Conservation (phyloP, 306 rosid genomes). For the Oemleria cerasiformis region DNA sequence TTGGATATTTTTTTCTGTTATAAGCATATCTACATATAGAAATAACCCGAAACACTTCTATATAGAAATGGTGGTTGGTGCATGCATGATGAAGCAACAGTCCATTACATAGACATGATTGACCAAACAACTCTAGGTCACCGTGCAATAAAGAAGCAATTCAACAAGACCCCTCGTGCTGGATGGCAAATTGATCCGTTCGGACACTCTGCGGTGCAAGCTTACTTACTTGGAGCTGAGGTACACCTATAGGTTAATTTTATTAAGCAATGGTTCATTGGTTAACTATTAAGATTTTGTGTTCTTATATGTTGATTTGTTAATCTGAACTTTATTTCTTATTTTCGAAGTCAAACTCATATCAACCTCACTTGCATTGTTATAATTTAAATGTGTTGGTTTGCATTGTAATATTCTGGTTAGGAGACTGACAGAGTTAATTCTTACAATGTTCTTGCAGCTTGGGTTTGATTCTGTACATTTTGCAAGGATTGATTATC, state of each 20-base stretch:
- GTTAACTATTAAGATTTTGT: background rate
- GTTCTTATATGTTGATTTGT: background rate
- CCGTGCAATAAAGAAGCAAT: constrained; percentile 51
- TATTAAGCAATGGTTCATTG: background rate
- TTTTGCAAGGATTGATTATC: constrained; percentile 89
- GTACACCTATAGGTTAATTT: constrained; percentile 23
- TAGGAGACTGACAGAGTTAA: background rate
- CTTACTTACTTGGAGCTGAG: constrained; percentile 75
- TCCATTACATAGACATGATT: constrained; percentile 87
- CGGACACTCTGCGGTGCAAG: constrained; percentile 91
- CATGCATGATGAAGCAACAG: constrained; percentile 96
- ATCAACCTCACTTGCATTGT: background rate
- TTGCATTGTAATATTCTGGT: background rate
- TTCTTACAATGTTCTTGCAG: constrained; percentile 39
- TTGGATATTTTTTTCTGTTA: background rate
- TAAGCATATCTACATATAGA: background rate
- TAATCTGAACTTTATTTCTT: background rate
- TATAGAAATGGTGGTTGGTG: constrained; percentile 96
- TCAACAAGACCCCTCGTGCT: constrained; percentile 65
- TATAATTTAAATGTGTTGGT: background rate
- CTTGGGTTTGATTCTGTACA: constrained; percentile 91
- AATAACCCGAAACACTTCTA: background rate
- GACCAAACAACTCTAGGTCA: constrained; percentile 91
- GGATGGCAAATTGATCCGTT: constrained; percentile 97
- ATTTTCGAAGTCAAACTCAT: background rate